phyloP scores from a whole-genome alignment of 139 green algal species.

The Closterium sp. region DNA sequence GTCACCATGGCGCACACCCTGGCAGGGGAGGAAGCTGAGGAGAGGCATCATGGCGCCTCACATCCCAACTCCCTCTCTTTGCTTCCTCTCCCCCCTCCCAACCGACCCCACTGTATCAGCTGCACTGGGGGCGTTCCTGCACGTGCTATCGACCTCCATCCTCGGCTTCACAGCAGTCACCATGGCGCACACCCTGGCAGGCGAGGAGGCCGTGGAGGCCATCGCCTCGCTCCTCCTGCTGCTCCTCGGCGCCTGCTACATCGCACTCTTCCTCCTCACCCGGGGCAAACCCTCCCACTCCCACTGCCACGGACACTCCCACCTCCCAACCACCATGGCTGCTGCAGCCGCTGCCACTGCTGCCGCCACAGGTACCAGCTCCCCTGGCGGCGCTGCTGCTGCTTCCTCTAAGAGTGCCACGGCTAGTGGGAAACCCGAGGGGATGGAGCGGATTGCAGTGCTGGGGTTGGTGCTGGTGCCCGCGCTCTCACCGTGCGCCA shows the following conservation, averaged over 20 bases:
- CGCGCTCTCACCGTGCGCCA: slow-evolving; percentile 39
- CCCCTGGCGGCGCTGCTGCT: neutral
- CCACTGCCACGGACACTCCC: slow-evolving; percentile 6
- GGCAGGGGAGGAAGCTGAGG: no score
- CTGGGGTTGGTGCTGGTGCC: slow-evolving; percentile 36
- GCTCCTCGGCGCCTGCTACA: slow-evolving; percentile 34
- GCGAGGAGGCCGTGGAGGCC: slow-evolving; percentile 35
- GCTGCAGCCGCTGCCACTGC: neutral
- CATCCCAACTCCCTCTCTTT: neutral
- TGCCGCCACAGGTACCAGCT: neutral
- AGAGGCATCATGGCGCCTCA: no score
- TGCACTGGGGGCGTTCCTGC: slow-evolving; percentile 30
- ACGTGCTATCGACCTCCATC: slow-evolving; percentile 41
- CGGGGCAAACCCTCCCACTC: slow-evolving; percentile 23
- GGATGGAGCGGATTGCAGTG: slow-evolving; percentile 40
- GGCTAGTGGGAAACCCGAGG: neutral
- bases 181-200: slow-evolving; percentile 36
- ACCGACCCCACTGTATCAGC: slow-evolving; percentile 2
- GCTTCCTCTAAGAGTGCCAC: neutral
- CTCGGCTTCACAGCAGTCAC: slow-evolving; percentile 39
- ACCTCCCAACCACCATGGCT: neutral
- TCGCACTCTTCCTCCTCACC: slow-evolving; percentile 19
- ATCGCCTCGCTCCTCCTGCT: slow-evolving; percentile 41
- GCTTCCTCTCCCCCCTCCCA: neutral
- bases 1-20: slow-evolving; percentile 38